These are phyloP conservation scores for Penicillium simplicissimum DNA, from an alignment of 495 filamentous ascomycete species.

Conservation along the genomic window DNA sequence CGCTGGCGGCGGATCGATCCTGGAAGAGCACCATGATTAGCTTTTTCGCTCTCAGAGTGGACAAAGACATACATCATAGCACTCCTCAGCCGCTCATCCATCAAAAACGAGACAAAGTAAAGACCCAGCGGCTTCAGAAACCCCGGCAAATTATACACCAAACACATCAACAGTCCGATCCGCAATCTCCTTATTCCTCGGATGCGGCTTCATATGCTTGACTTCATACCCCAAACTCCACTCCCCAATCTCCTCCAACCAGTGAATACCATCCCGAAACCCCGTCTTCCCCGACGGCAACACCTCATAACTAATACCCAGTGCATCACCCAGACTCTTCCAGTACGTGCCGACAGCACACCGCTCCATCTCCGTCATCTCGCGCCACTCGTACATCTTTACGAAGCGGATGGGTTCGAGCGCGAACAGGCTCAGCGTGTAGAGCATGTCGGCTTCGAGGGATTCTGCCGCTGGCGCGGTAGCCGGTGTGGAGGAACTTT, in stretches of 20 bases:
- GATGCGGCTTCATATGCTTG: conserved; percentile 56
- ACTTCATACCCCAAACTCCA: conserved; percentile 60
- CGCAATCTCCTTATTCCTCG: conserved; percentile 53
- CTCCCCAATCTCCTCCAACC: conserved; percentile 54
- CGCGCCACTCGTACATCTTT: conserved; percentile 60
- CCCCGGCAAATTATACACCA: conserved; percentile 55
- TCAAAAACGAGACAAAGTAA: conserved; percentile 52
- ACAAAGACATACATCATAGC: conserved; percentile 58
- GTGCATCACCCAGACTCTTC: conserved; percentile 62
- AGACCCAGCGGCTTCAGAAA: conserved; percentile 47
- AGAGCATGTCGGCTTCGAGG: conserved; percentile 63
- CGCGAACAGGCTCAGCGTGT: conserved; percentile 63
- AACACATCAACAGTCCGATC: conserved; percentile 57
- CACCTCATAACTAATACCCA: conserved; percentile 54
- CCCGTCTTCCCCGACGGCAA: conserved; percentile 36
- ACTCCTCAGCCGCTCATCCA: conserved; percentile 59
- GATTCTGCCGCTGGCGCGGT: conserved; percentile 59
- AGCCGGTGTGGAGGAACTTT: conserved; percentile 63
- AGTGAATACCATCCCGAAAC: conserved; percentile 62
- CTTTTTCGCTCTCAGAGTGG: not conserved
- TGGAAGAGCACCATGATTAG: conserved; percentile 15
- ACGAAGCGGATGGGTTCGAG: conserved; percentile 58
- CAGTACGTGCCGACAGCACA: conserved; percentile 64
- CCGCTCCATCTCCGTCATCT: conserved; percentile 59
- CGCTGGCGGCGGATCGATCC: conserved; percentile 44